Evolutionary conservation across 768 basidiomycete species (phyloP).

Genomic region (Phylloporus sp.): DNA sequence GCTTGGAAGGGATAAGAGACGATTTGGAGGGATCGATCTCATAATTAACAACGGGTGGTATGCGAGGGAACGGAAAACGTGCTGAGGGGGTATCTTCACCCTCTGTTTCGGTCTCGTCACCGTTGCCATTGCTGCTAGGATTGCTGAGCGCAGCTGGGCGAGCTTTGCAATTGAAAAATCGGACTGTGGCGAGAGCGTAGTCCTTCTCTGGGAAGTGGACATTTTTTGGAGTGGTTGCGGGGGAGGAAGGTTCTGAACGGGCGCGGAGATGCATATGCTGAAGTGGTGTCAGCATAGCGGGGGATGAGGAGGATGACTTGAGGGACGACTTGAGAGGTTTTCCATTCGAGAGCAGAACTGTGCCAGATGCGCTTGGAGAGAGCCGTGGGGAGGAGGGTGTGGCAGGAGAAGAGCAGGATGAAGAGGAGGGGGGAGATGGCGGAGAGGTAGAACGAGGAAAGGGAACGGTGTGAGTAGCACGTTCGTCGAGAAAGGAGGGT

Average conservation of each 20-base stretch:
- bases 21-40: conserved; percentile 22
- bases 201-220: conserved; percentile 82
- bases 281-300: conserved; percentile 6
- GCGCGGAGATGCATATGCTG: conserved; percentile 28
- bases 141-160: conserved; percentile 56
- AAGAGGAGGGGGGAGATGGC: conserved; percentile 1
- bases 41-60: conserved; percentile 11
- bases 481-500: conserved; percentile 16
- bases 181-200: conserved; percentile 57
- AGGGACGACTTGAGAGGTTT: conserved; percentile 86
- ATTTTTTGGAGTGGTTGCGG: conserved; percentile 57
- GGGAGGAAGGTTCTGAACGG: conserved; percentile 63
- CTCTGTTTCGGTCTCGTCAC: conserved; percentile 48
- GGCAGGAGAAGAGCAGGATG: not conserved
- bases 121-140: conserved; percentile 9
- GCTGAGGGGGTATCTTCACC: conserved; percentile 14
- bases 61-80: conserved; percentile 27
- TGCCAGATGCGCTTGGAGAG: conserved; percentile 36
- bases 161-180: conserved; percentile 62
- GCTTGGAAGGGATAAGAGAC: conserved; percentile 8
- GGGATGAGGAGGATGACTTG: conserved; percentile 44
- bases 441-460: conserved; percentile 37
- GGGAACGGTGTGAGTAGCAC: conserved; percentile 27
- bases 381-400: conserved; percentile 4
- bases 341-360: conserved; percentile 62